phyloP scores from a whole-genome alignment of 305 asterid genomes.

The Ilex paraguariensis region DNA sequence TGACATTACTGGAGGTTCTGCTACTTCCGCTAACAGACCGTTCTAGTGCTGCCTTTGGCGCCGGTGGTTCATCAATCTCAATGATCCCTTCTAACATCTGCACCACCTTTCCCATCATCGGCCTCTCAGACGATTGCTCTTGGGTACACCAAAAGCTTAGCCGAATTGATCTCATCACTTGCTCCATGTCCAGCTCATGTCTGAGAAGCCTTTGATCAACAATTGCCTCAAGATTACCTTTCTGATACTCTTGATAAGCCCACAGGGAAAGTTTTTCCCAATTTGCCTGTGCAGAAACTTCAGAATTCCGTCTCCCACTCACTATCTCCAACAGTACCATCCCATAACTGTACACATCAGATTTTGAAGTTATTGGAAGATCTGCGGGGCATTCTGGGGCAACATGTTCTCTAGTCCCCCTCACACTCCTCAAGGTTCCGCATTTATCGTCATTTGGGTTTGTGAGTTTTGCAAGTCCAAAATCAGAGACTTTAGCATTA shows the following conservation, averaged over 20 bases:
- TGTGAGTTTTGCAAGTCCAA: slow-evolving; percentile 79
- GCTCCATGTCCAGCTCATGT: slow-evolving; percentile 52
- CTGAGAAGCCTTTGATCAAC: slow-evolving; percentile 41
- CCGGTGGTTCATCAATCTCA: slow-evolving; percentile 57
- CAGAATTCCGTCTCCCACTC: slow-evolving; percentile 78
- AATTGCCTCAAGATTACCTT: slow-evolving; percentile 52
- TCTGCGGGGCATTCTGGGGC: slow-evolving; percentile 93
- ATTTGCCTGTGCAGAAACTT: slow-evolving; percentile 56
- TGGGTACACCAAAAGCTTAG: slow-evolving; percentile 89
- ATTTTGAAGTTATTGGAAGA: slow-evolving; percentile 72
- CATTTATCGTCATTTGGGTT: slow-evolving; percentile 62
- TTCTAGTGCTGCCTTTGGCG: slow-evolving; percentile 48
- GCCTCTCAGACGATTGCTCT: slow-evolving; percentile 85
- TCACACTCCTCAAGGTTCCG: slow-evolving; percentile 60
- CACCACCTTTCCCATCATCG: slow-evolving; percentile 80
- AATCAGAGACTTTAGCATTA: slow-evolving; percentile 71
- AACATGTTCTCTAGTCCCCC: slow-evolving; percentile 82
- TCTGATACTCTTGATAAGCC: slow-evolving; percentile 84
- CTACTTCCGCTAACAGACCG: slow-evolving; percentile 47
- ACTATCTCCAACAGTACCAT: slow-evolving; percentile 78
- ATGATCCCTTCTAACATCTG: slow-evolving; percentile 78
- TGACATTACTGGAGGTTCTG: slow-evolving; percentile 36
- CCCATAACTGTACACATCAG: slow-evolving; percentile 77
- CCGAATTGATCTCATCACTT: slow-evolving; percentile 45
- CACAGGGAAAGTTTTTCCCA: slow-evolving; percentile 51